These are phyloP conservation scores for Glycine latifolia DNA, from an alignment of 306 rosid genomes.

Conservation along the genomic window DNA sequence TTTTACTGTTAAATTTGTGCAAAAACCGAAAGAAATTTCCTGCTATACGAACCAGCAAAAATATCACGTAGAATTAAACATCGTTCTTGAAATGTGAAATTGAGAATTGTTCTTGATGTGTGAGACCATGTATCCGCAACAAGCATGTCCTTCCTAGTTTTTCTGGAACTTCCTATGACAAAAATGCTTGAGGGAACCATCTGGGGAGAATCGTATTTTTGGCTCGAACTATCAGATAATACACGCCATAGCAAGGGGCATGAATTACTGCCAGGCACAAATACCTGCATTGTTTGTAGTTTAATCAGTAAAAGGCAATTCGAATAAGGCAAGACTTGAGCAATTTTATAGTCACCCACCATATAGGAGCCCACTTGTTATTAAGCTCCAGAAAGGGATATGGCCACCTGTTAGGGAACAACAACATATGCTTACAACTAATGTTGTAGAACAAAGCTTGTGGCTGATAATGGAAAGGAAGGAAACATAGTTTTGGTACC, in stretches of 20 bases:
- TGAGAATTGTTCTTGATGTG: background rate
- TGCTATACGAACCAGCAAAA: no score
- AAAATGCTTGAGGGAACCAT: constrained; percentile 64
- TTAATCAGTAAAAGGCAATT: constrained; percentile 14
- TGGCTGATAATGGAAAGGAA: background rate
- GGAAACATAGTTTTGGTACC: constrained; percentile 20
- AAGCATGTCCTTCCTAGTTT: constrained; percentile 29
- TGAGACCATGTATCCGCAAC: background rate
- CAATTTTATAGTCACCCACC: constrained; percentile 52
- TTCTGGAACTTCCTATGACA: background rate
- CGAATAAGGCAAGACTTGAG: background rate
- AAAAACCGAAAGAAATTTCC: no score
- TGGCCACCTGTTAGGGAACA: constrained; percentile 61
- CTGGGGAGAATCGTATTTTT: constrained; percentile 64
- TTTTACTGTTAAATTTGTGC: no score
- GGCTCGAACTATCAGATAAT: constrained; percentile 62
- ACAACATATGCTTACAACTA: background rate
- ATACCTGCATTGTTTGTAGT: constrained; percentile 60
- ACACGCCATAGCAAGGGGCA: constrained; percentile 78
- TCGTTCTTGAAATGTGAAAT: no score
- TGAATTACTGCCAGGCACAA: constrained; percentile 67
- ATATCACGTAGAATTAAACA: no score
- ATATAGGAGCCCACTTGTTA: constrained; percentile 75
- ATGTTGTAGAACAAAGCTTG: background rate
- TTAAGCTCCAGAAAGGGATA: constrained; percentile 88